Conservation (phyloP, 148 eudicot species). For the Nepenthes gracilis region DNA sequence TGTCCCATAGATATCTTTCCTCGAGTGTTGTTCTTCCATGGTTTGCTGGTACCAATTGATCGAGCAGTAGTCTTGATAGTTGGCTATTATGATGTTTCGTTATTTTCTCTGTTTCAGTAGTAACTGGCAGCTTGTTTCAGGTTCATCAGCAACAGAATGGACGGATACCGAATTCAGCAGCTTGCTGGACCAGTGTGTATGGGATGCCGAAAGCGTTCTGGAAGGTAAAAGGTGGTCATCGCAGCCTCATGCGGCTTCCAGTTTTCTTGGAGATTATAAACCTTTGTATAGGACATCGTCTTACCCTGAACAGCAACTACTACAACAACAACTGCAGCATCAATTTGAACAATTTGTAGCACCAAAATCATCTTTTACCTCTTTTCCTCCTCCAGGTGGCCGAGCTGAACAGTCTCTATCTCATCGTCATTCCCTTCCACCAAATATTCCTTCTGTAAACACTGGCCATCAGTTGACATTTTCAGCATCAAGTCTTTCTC, state of each 20-base stretch:
- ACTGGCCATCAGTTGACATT: slow-evolving; percentile 34
- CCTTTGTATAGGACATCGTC: slow-evolving; percentile 35
- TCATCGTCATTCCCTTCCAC: slow-evolving; percentile 25
- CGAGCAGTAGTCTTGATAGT: no score
- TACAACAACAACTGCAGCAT: slow-evolving; percentile 26
- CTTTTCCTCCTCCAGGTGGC: slow-evolving; percentile 42
- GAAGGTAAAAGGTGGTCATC: slow-evolving; percentile 67
- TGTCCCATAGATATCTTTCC: no score
- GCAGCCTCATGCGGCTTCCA: slow-evolving; percentile 41
- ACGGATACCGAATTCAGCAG: slow-evolving; percentile 10
- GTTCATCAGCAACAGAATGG: slow-evolving; percentile 69
- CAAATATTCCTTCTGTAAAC: slow-evolving; percentile 27
- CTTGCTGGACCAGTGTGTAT: slow-evolving; percentile 41
- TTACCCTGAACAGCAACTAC: slow-evolving; percentile 10
- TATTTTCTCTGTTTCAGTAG: neutral
- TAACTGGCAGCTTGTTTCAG: slow-evolving; percentile 19
- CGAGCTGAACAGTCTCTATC: slow-evolving; percentile 28
- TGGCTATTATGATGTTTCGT: no score
- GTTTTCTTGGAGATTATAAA: slow-evolving; percentile 28
- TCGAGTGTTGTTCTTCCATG: no score
- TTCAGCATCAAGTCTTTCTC: slow-evolving; percentile 23
- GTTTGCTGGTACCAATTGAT: no score
- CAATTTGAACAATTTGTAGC: slow-evolving; percentile 42
- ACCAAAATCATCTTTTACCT: slow-evolving; percentile 44
- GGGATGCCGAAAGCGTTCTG: slow-evolving; percentile 34